Conservation (phyloP, 208 protist species). For the Leishmania aethiopica region DNA sequence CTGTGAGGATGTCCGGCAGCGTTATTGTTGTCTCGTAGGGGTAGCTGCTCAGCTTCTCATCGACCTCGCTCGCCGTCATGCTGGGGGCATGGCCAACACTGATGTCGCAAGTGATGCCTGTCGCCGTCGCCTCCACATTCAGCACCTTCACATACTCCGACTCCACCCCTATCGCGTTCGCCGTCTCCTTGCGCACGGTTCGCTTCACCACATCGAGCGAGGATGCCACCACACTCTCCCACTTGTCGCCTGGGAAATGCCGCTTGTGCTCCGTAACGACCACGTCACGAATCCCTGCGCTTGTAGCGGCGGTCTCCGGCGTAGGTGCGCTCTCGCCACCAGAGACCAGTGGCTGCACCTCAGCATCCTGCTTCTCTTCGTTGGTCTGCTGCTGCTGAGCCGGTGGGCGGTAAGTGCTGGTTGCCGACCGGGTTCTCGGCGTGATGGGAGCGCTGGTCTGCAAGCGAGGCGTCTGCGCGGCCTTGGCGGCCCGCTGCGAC, state of each 20-base stretch:
- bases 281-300: conserved; percentile 12
- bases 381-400: background rate
- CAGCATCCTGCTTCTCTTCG: background rate
- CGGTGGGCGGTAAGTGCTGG: conserved; percentile 15
- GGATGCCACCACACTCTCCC: conserved; percentile 36
- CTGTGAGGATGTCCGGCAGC: conserved; percentile 29
- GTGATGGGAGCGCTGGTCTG: conserved; percentile 9
- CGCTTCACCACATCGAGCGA: conserved; percentile 45
- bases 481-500: conserved; percentile 19
- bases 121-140: conserved; percentile 25
- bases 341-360: conserved; percentile 6
- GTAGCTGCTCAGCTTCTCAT: conserved; percentile 29
- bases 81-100: conserved; percentile 35
- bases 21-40: conserved; percentile 32
- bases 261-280: conserved; percentile 37
- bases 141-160: conserved; percentile 42
- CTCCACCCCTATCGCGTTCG: conserved; percentile 39
- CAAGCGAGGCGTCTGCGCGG: conserved; percentile 18
- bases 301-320: background rate
- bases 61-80: conserved; percentile 16
- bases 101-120: conserved; percentile 36
- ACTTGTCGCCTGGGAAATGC: conserved; percentile 33
- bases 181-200: conserved; percentile 49
- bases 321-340: conserved; percentile 1
- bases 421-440: conserved; percentile 28